Conservation (phyloP, 192 early-diverging fungal species). For the Fimicolochytrium jonesii region DNA sequence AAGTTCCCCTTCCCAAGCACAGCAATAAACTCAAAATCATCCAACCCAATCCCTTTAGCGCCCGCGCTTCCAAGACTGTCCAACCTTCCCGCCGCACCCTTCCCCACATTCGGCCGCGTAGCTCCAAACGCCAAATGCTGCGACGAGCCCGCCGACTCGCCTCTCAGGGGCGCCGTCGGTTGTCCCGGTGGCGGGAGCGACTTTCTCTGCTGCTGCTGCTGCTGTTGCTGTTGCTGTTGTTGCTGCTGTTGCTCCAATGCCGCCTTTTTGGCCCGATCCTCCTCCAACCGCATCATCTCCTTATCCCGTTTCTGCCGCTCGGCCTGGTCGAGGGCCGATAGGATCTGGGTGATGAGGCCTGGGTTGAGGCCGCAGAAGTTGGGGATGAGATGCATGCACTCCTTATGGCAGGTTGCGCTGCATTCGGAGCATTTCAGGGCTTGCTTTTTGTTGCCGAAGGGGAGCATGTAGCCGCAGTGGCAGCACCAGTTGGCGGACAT, state of each 20-base stretch:
- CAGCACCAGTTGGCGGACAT: slow-evolving; percentile 92
- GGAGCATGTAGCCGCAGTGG: slow-evolving; percentile 93
- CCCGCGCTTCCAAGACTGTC: slow-evolving; percentile 8
- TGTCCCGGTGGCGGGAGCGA: slow-evolving; percentile 22
- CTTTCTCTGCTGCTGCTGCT: slow-evolving; percentile 8
- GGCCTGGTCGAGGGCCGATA: slow-evolving; percentile 72
- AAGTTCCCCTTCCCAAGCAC: slow-evolving; percentile 98
- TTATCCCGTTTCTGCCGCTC: slow-evolving; percentile 50
- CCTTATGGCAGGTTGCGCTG: slow-evolving; percentile 70
- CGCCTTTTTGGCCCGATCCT: slow-evolving; percentile 44
- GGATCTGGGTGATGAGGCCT: slow-evolving; percentile 81
- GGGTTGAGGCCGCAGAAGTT: slow-evolving; percentile 89
- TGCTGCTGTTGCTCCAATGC: slow-evolving; percentile 21
- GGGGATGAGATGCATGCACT: slow-evolving; percentile 82
- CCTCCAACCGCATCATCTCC: slow-evolving; percentile 46
- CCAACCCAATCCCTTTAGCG: slow-evolving; percentile 66
- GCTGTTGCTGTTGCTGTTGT: slow-evolving; percentile 10
- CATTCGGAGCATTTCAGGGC: slow-evolving; percentile 68
- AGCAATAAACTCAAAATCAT: slow-evolving; percentile 92
- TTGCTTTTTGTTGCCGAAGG: slow-evolving; percentile 74
- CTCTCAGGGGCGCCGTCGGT: not conserved
- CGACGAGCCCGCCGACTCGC: not conserved
- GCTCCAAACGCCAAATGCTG: too few relatives aligned
- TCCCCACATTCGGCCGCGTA: too few relatives aligned
- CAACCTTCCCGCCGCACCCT: too few relatives aligned